These are phyloP conservation scores for Condylostoma magnum DNA, from an alignment of 169 alveolate species.

Conservation along the genomic window DNA sequence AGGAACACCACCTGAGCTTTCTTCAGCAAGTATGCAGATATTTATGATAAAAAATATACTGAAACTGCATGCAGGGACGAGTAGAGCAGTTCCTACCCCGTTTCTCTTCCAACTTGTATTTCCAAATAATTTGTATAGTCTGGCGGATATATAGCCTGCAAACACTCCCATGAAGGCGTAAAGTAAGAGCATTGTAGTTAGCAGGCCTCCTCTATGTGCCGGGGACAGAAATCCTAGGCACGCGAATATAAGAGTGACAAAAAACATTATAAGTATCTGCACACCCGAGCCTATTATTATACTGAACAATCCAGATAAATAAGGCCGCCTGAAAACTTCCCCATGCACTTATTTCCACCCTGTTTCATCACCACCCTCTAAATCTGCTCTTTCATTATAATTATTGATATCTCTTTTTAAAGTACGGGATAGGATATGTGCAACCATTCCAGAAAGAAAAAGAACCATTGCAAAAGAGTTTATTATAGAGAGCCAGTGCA, in stretches of 20 bases:
- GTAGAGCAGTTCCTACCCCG: conserved; percentile 55
- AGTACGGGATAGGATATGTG: conserved; percentile 80
- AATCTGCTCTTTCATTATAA: conserved; percentile 68
- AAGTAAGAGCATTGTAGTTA: conserved; percentile 80
- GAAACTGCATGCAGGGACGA: conserved; percentile 73
- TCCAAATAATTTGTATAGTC: conserved; percentile 66
- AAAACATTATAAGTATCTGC: conserved; percentile 74
- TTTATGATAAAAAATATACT: conserved; percentile 65
- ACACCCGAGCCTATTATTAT: conserved; percentile 86
- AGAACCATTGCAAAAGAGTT: conserved; percentile 76
- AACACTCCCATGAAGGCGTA: conserved; percentile 84
- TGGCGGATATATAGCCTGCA: conserved; percentile 84
- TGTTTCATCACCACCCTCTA: conserved; percentile 77
- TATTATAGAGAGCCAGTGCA: conserved; percentile 88
- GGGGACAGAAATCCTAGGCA: conserved; percentile 75
- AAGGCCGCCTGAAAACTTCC: conserved; percentile 89
- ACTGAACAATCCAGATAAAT: conserved; percentile 70
- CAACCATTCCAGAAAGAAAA: conserved; percentile 72
- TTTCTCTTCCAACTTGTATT: conserved; percentile 49
- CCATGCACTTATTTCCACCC: conserved; percentile 92
- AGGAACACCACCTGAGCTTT: conserved; percentile 59
- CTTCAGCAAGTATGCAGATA: conserved; percentile 47
- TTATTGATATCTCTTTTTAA: conserved; percentile 74
- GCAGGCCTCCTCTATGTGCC: conserved; percentile 66
- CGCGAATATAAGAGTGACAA: conserved; percentile 70